Conservation (phyloP, 805 yeast genomes). For the Yarrowia sp. region DNA sequence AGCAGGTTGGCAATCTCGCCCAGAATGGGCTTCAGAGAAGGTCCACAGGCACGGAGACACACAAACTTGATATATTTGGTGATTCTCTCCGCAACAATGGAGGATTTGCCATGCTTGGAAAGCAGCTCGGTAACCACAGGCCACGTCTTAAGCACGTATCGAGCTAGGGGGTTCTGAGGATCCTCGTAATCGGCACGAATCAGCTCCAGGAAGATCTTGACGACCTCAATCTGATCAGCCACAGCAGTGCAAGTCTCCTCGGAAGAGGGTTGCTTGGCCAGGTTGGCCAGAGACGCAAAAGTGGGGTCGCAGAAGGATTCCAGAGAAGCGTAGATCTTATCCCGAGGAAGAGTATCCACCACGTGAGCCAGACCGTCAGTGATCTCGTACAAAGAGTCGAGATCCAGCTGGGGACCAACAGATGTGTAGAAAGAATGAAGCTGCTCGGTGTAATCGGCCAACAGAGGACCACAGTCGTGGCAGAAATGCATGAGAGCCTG, state of each 20-base stretch:
- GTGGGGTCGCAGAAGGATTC: conserved; percentile 67
- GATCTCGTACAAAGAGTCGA: conserved; percentile 68
- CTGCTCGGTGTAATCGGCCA: conserved; percentile 69
- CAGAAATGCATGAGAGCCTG: conserved; percentile 93
- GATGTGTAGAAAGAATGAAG: conserved; percentile 67
- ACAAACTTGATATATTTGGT: conserved; percentile 64
- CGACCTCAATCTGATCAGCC: conserved; percentile 71
- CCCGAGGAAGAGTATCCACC: conserved; percentile 53
- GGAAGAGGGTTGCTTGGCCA: conserved; percentile 33
- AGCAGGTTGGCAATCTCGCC: conserved; percentile 63
- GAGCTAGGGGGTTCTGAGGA: conserved; percentile 48
- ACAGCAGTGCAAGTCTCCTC: conserved; percentile 46
- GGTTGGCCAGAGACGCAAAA: conserved; percentile 39
- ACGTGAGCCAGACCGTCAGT: conserved; percentile 89
- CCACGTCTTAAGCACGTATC: conserved; percentile 54
- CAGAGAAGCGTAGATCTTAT: conserved; percentile 51
- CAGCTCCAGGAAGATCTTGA: conserved; percentile 57
- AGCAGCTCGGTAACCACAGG: conserved; percentile 53
- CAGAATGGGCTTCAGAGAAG: conserved; percentile 56
- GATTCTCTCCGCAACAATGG: conserved; percentile 68
- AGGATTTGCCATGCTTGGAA: conserved; percentile 53
- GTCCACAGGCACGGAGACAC: conserved; percentile 55
- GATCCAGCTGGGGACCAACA: conserved; percentile 54
- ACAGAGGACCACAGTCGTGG: conserved; percentile 73
- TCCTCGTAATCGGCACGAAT: conserved; percentile 45